These are phyloP conservation scores for Paecilomyces dactylethromorphus DNA, from an alignment of 2,329 filamentous ascomycete species.

Conservation along the genomic window DNA sequence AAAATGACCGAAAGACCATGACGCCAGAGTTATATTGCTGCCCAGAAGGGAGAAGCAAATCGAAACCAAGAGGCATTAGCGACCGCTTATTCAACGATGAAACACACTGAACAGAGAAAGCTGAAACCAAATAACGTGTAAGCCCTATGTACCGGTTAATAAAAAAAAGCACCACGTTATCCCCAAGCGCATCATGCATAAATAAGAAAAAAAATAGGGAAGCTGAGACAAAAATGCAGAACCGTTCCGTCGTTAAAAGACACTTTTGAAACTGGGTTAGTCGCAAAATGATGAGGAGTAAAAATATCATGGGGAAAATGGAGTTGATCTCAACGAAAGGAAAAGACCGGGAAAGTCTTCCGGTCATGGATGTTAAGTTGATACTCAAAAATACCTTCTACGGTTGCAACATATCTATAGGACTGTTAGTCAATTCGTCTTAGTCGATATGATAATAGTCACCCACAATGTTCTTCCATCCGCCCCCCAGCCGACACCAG, in stretches of 20 bases:
- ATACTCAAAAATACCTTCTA: slow-evolving; percentile 43
- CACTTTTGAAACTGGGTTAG: neutral
- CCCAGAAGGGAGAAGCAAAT: neutral
- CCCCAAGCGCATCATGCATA: neutral
- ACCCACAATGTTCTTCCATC: slow-evolving; percentile 43
- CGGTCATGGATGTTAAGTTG: slow-evolving; percentile 41
- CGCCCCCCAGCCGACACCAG: slow-evolving; percentile 41
- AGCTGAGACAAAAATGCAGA: neutral
- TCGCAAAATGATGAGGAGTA: neutral
- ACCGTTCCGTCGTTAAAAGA: neutral
- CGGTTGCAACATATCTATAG: slow-evolving; percentile 40
- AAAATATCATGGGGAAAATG: slow-evolving; percentile 1
- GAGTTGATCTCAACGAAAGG: slow-evolving; percentile 27
- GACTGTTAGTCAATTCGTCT: slow-evolving; percentile 7
- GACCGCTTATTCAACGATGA: neutral
- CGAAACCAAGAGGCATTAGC: neutral
- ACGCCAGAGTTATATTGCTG: neutral
- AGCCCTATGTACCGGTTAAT: neutral
- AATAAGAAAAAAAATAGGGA: neutral
- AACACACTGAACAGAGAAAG: neutral
- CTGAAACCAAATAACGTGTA: neutral
- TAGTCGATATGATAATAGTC: neutral
- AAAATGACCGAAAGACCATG: neutral
- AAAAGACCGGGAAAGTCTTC: slow-evolving; percentile 40
- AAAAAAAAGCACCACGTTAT: neutral